phyloP scores from a whole-genome alignment of 2,329 filamentous ascomycete species.

The Eutypella sp. region DNA sequence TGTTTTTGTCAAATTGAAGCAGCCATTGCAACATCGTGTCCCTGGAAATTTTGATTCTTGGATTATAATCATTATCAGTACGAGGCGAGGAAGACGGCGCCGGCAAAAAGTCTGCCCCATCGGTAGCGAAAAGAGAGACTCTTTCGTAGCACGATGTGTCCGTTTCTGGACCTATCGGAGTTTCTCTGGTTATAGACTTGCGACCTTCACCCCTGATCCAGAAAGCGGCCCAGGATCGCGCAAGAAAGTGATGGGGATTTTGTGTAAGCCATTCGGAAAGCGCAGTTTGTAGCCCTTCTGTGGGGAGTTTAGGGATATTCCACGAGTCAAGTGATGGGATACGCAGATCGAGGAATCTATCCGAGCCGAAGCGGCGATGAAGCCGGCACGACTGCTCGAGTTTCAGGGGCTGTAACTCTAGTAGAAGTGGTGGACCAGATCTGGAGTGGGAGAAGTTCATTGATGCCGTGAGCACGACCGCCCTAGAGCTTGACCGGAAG shows the following conservation, averaged over 20 bases:
- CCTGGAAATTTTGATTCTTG: slow-evolving; percentile 9
- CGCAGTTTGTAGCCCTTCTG: slow-evolving; percentile 25
- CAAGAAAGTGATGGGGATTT: slow-evolving; percentile 34
- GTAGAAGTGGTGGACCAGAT: slow-evolving; percentile 32
- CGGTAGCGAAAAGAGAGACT: slow-evolving; percentile 47
- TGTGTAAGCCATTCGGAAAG: slow-evolving; percentile 31
- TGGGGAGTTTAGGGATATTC: slow-evolving; percentile 20
- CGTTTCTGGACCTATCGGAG: slow-evolving; percentile 14
- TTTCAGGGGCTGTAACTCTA: slow-evolving; percentile 40
- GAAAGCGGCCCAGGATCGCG: slow-evolving; percentile 40
- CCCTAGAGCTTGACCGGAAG: slow-evolving; percentile 26
- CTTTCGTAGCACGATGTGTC: slow-evolving; percentile 28
- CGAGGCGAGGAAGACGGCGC: slow-evolving; percentile 18
- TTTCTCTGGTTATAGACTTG: slow-evolving; percentile 29
- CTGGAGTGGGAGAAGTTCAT: slow-evolving; percentile 29
- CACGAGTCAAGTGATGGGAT: slow-evolving; percentile 37
- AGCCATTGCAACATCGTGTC: slow-evolving; percentile 43
- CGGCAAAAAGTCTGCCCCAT: slow-evolving; percentile 33
- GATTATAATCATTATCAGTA: too few relatives aligned
- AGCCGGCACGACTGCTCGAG: slow-evolving; percentile 45
- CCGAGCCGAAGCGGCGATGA: slow-evolving; percentile 44
- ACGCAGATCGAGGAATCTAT: slow-evolving; percentile 48
- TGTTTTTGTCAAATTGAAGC: slow-evolving; percentile 36
- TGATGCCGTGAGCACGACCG: slow-evolving; percentile 34
- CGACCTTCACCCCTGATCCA: slow-evolving; percentile 30